Percentiles rank a stretch among this genome's conserved stretches.
Conservation (phyloP, 2,329 filamentous ascomycete genomes). For the Nigrograna mackinnonii region DNA sequence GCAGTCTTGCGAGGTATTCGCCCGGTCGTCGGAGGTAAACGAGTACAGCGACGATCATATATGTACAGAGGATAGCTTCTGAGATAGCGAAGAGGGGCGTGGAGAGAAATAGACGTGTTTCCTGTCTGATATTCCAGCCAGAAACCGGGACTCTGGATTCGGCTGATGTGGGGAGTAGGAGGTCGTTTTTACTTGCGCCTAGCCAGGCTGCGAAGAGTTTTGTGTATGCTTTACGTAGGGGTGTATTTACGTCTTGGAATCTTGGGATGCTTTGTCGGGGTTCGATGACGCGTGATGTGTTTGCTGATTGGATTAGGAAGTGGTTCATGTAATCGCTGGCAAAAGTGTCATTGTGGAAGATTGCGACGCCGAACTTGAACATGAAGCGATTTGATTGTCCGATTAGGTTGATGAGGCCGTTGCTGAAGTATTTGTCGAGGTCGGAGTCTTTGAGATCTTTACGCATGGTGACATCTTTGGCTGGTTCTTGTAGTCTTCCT, state of each 20-base stretch:
- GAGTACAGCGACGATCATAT: slow-evolving; percentile 45
- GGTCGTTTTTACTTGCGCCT: slow-evolving; percentile 40
- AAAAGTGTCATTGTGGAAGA: slow-evolving; percentile 55
- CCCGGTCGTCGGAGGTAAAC: slow-evolving; percentile 51
- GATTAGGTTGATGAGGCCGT: slow-evolving; percentile 24
- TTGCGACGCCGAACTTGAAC: slow-evolving; percentile 6
- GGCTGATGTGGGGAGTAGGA: slow-evolving; percentile 36
- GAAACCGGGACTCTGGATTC: background rate
- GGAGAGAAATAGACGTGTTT: slow-evolving; percentile 56
- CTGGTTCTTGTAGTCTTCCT: slow-evolving; percentile 4
- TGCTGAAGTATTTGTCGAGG: slow-evolving; percentile 19
- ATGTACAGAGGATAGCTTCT: slow-evolving; percentile 47
- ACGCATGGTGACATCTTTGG: background rate
- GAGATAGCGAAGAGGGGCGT: slow-evolving; percentile 50
- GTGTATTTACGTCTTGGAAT: slow-evolving; percentile 21
- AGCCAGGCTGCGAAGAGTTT: slow-evolving; percentile 50
- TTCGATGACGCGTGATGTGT: slow-evolving; percentile 40
- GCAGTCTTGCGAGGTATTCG: slow-evolving; percentile 54
- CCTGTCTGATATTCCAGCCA: slow-evolving; percentile 17
- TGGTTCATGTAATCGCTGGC: slow-evolving; percentile 53
- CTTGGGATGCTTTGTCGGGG: slow-evolving; percentile 36
- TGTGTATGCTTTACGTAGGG: slow-evolving; percentile 35
- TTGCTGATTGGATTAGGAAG: slow-evolving; percentile 39
- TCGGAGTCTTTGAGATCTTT: background rate
- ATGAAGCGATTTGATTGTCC: slow-evolving; percentile 25